Evolutionary conservation across 1,284 basidiomycete genomes (phyloP).

Genomic region (Cutaneotrichosporon sp.): DNA sequence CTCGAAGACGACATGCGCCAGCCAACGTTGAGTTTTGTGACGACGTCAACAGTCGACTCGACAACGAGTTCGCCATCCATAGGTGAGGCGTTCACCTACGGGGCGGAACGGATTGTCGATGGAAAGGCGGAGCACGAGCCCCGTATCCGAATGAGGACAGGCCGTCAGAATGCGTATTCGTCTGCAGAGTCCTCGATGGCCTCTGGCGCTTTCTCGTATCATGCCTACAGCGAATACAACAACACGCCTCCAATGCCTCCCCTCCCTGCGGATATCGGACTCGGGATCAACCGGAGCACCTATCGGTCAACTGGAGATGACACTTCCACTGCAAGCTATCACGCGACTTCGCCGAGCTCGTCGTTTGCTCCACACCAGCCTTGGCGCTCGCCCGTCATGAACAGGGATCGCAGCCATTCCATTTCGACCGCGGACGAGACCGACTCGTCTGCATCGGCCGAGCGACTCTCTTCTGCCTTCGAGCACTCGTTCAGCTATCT

Average conservation of each 20-base stretch:
- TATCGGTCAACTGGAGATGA: conserved; percentile 2
- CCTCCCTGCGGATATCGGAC: conserved; percentile 15
- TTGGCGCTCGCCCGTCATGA: conserved; percentile 16
- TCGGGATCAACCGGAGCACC: conserved; percentile 8
- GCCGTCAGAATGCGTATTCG: conserved; percentile 41
- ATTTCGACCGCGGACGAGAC: conserved; percentile 24
- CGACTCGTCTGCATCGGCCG: conserved; percentile 6
- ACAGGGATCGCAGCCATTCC: conserved; percentile 35
- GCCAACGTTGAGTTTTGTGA: conserved; percentile 45
- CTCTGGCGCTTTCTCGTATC: conserved; percentile 36
- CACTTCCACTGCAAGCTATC: conserved; percentile 1
- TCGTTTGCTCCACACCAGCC: conserved; percentile 6
- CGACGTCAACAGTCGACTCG: conserved; percentile 42
- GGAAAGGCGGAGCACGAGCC: conserved; percentile 31
- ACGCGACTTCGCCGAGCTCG: conserved; percentile 2
- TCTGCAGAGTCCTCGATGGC: conserved; percentile 44
- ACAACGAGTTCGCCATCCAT: conserved; percentile 38
- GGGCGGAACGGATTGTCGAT: conserved; percentile 18
- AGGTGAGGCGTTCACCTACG: conserved; percentile 29
- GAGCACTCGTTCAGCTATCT: conserved; percentile 19
- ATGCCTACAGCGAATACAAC: conserved; percentile 31
- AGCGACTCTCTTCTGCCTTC: conserved; percentile 9
- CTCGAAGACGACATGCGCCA: conserved; percentile 30
- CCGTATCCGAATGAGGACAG: conserved; percentile 32
- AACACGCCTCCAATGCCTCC: conserved; percentile 37